Evolutionary conservation across 2,329 filamentous ascomycete genomes (phyloP).

Genomic region (Penicillium sp.): DNA sequence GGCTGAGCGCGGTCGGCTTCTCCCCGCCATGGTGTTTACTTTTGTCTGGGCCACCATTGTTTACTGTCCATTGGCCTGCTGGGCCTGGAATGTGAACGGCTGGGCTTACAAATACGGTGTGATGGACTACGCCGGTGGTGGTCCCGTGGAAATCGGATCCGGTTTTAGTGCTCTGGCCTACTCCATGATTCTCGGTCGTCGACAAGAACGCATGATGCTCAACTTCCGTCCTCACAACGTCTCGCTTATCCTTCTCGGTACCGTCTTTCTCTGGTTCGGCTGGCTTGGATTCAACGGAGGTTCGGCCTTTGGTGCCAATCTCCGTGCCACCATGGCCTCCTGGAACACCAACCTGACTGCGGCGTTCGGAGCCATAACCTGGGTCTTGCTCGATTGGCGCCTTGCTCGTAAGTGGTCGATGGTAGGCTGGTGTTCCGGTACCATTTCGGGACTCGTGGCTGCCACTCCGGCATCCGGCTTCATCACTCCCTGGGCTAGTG

Average conservation of each 20-base stretch:
- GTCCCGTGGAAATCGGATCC: constrained; percentile 95
- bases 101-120: constrained; percentile 92
- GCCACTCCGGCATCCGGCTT: constrained; percentile 83
- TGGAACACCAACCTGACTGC: constrained; percentile 97
- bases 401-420: constrained; percentile 93
- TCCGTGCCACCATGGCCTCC: constrained; percentile 92
- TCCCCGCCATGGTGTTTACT: constrained; percentile 91
- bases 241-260: constrained; percentile 92
- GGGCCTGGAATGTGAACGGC: constrained; percentile 93
- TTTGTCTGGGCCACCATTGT: constrained; percentile 97
- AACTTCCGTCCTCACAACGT: constrained; percentile 99
- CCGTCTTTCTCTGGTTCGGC: constrained; percentile 94
- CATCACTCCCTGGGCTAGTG: constrained; percentile 67
- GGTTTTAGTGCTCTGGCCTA: constrained; percentile 92
- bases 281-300: constrained; percentile 99
- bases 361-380: constrained; percentile 87
- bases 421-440: constrained; percentile 89
- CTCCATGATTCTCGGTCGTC: constrained; percentile 90
- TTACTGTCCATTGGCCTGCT: constrained; percentile 95
- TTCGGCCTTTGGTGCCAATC: constrained; percentile 88
- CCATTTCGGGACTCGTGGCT: constrained; percentile 82
- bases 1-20: constrained; percentile 87
- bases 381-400: constrained; percentile 94
- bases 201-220: constrained; percentile 99
- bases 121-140: constrained; percentile 93